Evolutionary conservation across 768 basidiomycete genomes (phyloP).

Genomic region (Tremella fuciformis): DNA sequence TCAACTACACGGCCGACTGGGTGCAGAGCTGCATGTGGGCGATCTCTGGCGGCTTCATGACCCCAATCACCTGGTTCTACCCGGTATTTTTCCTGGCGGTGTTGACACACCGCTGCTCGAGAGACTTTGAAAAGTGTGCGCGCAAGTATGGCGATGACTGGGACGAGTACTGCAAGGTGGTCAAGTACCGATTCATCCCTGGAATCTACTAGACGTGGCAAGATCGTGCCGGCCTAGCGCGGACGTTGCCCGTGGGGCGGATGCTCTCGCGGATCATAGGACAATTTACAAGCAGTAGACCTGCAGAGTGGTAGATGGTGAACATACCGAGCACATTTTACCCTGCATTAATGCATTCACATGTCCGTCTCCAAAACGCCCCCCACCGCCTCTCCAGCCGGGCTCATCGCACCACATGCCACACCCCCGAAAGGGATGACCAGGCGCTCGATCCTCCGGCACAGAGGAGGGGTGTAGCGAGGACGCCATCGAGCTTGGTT

Average conservation of each 20-base stretch:
- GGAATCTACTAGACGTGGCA: constrained; percentile 64
- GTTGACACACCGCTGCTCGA: constrained; percentile 80
- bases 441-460: constrained; percentile 7
- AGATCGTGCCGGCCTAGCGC: background rate
- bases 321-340: no score
- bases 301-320: background rate
- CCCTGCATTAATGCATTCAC: no score
- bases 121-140: constrained; percentile 93
- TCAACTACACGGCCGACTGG: constrained; percentile 93
- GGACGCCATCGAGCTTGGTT: constrained; percentile 4
- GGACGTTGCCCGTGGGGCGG: constrained; percentile 2
- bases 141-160: constrained; percentile 93
- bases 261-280: background rate
- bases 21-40: constrained; percentile 92
- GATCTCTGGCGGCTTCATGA: constrained; percentile 82
- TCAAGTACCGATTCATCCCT: constrained; percentile 88
- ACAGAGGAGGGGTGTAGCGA: background rate
- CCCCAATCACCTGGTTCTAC: constrained; percentile 96
- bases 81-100: constrained; percentile 87
- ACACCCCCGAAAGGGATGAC: constrained; percentile 4
- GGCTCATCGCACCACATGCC: constrained; percentile 24
- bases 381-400: background rate
- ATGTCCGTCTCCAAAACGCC: constrained; percentile 7
- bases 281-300: background rate
- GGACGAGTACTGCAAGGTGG: constrained; percentile 81